Base-by-base conservation (phyloP, 2,329 filamentous ascomycete species). In the Pseudocercospora fijiensis region DNA sequence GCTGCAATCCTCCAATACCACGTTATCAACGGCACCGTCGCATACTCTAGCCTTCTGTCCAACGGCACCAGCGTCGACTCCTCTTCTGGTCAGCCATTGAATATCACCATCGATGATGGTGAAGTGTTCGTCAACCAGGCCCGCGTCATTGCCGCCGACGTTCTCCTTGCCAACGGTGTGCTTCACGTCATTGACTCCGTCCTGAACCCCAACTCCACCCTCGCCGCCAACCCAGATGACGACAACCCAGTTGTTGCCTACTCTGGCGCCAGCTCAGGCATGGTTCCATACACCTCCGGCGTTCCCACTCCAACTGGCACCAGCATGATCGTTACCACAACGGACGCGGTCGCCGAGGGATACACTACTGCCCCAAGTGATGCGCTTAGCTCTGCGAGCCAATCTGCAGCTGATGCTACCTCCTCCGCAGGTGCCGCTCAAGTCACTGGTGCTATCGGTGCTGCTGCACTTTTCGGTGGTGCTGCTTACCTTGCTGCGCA, bases 1-100 rank as follows among this genome's bases (percentile, higher is more conserved):
- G 74, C 79, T 1, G 74, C 74, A 27, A 81, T 90, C 57, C 79
- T 90, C 33, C 76, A 80, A 26, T 91, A 91, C 76, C 88, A 91
- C 73, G 81, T 90, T 58, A 76, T 90, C 51, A 79, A 80, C 52
- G 82, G 81, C 52, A 79, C 79, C 8, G 80, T 87, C 1, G 78
- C 77, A 60, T 89, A 88, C 76, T 83, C 81, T 56, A 69, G 60
- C 55, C 65, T 65, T 27, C 77, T 85, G 18, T 68, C 68, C 67
- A 78, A 79, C 33, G 78, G 71, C 22, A 73, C 65, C 9, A 63
- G 57, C 45, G 69, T 82, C 16, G 65, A 68, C 7, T 76, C 79
- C 0, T 67, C 77, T 10, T 73, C 76, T 47, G 80, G 80, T 58
- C 68, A 51, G 1, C 71, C 75, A 43, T 49, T 82, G 11, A 80